These are phyloP conservation scores for Lumnitzera racemosa DNA, from an alignment of 345 rosid species.

Conservation along the genomic window DNA sequence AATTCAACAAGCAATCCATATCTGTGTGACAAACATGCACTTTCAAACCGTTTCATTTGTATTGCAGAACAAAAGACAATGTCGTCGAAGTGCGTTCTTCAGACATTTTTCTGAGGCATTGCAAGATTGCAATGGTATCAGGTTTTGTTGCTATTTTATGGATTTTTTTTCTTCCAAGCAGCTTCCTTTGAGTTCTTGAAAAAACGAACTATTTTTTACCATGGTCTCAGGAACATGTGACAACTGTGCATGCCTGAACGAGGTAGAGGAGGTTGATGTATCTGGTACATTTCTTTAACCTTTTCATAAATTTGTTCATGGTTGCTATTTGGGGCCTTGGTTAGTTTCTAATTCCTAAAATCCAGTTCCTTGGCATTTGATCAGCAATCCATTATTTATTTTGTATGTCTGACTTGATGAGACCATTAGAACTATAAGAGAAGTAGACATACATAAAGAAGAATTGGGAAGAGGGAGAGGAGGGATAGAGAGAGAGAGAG, in stretches of 20 bases:
- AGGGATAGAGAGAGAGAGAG: no score
- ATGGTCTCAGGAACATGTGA: slow-evolving; percentile 81
- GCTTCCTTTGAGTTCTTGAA: slow-evolving; percentile 4
- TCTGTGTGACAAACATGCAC: slow-evolving; percentile 7
- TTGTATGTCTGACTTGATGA: no score
- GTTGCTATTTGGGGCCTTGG: no score
- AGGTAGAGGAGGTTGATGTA: slow-evolving; percentile 61
- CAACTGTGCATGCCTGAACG: slow-evolving; percentile 69
- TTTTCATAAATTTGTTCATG: neutral
- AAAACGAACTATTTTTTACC: slow-evolving; percentile 7
- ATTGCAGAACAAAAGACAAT: slow-evolving; percentile 66
- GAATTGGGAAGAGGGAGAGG: no score
- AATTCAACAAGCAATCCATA: neutral
- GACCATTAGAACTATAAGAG: no score
- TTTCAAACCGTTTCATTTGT: slow-evolving; percentile 3
- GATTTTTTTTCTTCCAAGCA: neutral
- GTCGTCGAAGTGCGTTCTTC: slow-evolving; percentile 77
- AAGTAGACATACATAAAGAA: no score
- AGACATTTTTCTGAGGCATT: slow-evolving; percentile 83
- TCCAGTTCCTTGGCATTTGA: no score
- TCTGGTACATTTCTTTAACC: slow-evolving; percentile 44
- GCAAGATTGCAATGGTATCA: slow-evolving; percentile 83
- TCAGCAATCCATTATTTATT: no score
- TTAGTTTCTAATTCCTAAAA: no score
- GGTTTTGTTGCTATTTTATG: neutral